Conservation (phyloP, 2,329 filamentous ascomycete species). For the Sporothrix pallida region DNA sequence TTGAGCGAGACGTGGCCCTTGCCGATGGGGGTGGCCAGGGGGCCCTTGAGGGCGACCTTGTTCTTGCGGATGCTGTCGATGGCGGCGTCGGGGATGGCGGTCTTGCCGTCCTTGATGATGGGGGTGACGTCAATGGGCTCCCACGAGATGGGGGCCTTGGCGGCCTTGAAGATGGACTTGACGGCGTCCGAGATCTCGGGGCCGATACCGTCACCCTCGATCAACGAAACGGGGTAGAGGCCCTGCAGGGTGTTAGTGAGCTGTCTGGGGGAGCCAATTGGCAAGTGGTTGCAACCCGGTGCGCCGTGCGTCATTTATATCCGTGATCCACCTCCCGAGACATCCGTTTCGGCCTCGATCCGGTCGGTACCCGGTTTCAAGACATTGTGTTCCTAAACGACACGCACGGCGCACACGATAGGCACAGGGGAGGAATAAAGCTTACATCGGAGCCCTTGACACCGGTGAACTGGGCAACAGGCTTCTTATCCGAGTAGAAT, state of each 20-base stretch:
- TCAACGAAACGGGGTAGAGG: conserved; percentile 94
- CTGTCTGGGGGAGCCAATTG: not conserved
- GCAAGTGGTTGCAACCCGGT: not conserved
- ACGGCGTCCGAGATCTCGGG: conserved; percentile 97
- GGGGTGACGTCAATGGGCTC: conserved; percentile 97
- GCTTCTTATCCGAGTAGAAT: conserved; percentile 69
- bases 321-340: conserved; percentile 16
- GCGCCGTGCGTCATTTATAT: conserved; percentile 51
- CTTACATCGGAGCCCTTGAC: conserved; percentile 86
- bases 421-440: conserved; percentile 5
- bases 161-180: conserved; percentile 97
- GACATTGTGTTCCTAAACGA: not conserved
- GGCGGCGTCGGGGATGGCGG: conserved; percentile 87
- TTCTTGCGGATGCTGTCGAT: conserved; percentile 94
- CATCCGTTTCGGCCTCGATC: not conserved
- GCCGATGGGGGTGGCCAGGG: conserved; percentile 95
- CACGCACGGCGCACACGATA: not conserved
- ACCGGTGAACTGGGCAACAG: conserved; percentile 92
- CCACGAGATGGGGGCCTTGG: conserved; percentile 94
- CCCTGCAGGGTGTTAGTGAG: conserved; percentile 62
- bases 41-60: conserved; percentile 97
- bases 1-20: conserved; percentile 99
- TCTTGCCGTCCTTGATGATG: conserved; percentile 91
- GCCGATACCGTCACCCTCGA: conserved; percentile 98
- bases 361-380: not conserved